Base-by-base conservation (phyloP, 306 rosid species). In the Pterocarpus macrocarpus region DNA sequence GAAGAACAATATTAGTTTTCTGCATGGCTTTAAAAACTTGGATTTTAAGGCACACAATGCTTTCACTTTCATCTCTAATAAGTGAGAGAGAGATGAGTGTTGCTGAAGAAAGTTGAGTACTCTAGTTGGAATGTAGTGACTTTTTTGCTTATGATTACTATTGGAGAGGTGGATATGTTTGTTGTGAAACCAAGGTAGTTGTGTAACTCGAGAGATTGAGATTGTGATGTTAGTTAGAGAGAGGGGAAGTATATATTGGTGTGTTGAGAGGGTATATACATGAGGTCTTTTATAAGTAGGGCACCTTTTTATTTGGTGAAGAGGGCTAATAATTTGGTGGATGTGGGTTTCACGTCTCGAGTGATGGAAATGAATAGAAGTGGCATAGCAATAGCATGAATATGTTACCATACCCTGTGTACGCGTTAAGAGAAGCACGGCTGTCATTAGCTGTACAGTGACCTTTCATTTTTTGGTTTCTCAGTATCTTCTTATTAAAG, bases 11-110 rank as follows among this genome's bases (percentile, higher is more conserved):
- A 89, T 3, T 39, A 91, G 44, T 39, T 75, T 92, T 71, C 39
- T 84, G 92, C 97, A 90, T 89, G 97, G 93, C 15, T 66, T 84
- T 74, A 85, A 45, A 85, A 91, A 41, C 98, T 95, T 95, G 88
- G 92, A 88, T 84, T 81, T 84, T 15, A 95, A 90, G 97, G 73
- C 81, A 89, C 82, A 75, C 81, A 86, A 82, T 78, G 87, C 91
- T 81, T 91, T 89, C 84, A 73, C 83, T 82, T 87, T 91, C 98
- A 93, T 94, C 44, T 74, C 71, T 65, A 77, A 81, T 76, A 73
- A 81, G 82, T 77, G 56, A 69, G 74, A 11, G 62, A 58, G 73
- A 61, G 74, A 62, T 63, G 87, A 81, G 95, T 89, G 89, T n/a
- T 70, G 81, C 3, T 71, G 85, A 88, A 88, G 94, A 72, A 85